Conservation (phyloP, 345 rosid species). For the Cardamine resedifolia region DNA sequence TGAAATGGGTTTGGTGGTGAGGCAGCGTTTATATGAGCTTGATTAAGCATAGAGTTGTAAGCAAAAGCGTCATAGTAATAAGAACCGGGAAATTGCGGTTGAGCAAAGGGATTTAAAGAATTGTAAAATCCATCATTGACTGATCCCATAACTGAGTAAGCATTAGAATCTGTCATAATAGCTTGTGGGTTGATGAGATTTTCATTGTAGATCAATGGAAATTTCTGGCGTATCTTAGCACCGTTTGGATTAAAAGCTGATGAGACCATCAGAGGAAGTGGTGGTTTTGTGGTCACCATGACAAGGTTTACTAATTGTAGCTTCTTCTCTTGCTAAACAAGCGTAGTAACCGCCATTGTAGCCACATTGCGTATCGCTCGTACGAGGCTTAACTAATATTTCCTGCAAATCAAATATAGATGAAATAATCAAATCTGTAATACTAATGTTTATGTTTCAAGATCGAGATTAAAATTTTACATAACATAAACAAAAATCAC, state of each 20-base stretch:
- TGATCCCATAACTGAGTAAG: constrained; percentile 23
- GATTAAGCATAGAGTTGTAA: neutral
- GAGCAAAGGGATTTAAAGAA: neutral
- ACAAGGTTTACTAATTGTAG: constrained; percentile 18
- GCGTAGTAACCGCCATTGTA: neutral
- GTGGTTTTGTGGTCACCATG: constrained; percentile 32
- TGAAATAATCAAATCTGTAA: neutral
- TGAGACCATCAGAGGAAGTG: constrained; percentile 26
- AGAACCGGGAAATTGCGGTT: neutral
- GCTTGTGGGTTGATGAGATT: constrained; percentile 18
- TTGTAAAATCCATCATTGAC: neutral
- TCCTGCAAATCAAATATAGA: neutral
- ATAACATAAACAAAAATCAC: neutral
- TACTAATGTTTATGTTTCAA: neutral
- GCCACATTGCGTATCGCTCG: neutral
- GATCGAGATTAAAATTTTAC: too few species aligned
- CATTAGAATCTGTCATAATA: constrained; percentile 1
- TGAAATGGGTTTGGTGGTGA: neutral
- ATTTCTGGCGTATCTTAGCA: neutral
- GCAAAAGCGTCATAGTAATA: neutral
- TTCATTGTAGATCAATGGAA: neutral
- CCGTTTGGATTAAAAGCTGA: constrained; percentile 8
- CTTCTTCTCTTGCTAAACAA: neutral
- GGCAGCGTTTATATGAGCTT: neutral
- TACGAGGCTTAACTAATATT: constrained; percentile 31